Base-by-base conservation (phyloP, 495 filamentous ascomycete genomes). In the Aspergillus nidulans region DNA sequence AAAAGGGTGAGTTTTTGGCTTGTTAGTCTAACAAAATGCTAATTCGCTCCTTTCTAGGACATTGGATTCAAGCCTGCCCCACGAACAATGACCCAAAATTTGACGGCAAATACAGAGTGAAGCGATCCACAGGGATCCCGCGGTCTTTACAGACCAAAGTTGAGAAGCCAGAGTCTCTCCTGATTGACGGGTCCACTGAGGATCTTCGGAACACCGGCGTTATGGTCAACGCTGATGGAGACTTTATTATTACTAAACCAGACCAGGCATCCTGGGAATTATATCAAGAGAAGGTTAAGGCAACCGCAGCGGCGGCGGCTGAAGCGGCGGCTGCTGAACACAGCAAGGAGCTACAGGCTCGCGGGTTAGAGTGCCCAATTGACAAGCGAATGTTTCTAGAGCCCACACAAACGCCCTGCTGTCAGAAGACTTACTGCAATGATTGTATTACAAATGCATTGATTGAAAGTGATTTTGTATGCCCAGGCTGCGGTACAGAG, bases 371-470 rank as follows among this genome's bases (percentile, higher is more conserved):
- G 71, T 98, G 94, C 79, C 77, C 90, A 61, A 88, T 97, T 80
- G 92, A 96, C 82, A 92, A 95, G 72, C 90, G 87, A 70, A 84
- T 96, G 78, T 96, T 97, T 76, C 81, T 92, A 85, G 88, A 96
- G 69, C 92, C 94, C 78, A 91, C 91, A 77, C 92, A 96, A 81
- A 97, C 92, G 61, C 95, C 94, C 56, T 98, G 94, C 79, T 98
- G 94, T 78, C 82, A 87, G 69, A 91, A 87, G 80, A 96, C 91
- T 68, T 97, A 92, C 81, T 98, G 94, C 83, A 89, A 91, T 82
- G 91, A 97, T 62, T 98, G 94, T 86, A 96, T 97, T 71, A 91
- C 91, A 63, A 95, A 92, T 83, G 86, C 90, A 63, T 85, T 98
- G 75, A 91, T 96, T 74, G 91, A 97, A 77, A 92, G 86, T 81